phyloP scores from a whole-genome alignment of 2,329 filamentous ascomycete species.

The Cladosporium austrohemisphaericum region DNA sequence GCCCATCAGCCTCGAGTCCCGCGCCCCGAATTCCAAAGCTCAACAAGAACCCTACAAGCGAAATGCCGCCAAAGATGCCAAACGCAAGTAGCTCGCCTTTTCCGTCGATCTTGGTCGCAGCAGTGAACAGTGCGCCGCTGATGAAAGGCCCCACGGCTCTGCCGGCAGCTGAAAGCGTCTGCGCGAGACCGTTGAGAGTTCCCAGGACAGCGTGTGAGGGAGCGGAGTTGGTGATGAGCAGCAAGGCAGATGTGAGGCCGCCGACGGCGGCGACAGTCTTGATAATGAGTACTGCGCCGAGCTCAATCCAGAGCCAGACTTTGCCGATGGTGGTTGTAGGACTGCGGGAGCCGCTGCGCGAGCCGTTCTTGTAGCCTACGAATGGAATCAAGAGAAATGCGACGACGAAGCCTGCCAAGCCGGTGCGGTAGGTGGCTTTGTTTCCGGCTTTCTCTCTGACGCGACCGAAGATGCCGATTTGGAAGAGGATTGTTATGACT shows the following conservation, averaged over 20 bases:
- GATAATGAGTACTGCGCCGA: constrained; percentile 75
- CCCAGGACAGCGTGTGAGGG: constrained; percentile 82
- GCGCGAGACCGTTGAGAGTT: constrained; percentile 86
- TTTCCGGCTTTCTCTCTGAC: constrained; percentile 79
- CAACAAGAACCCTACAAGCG: constrained; percentile 73
- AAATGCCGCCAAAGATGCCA: constrained; percentile 79
- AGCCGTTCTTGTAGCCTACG: constrained; percentile 69
- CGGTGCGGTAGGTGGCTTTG: constrained; percentile 74
- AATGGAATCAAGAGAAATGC: constrained; percentile 87
- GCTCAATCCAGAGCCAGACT: constrained; percentile 70
- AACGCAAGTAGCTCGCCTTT: constrained; percentile 85
- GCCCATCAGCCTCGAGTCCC: constrained; percentile 57
- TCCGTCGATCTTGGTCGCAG: constrained; percentile 66
- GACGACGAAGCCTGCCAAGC: constrained; percentile 73
- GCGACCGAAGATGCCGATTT: constrained; percentile 77
- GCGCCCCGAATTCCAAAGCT: constrained; percentile 72
- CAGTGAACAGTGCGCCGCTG: constrained; percentile 79
- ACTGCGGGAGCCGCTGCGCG: constrained; percentile 43
- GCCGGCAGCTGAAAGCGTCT: constrained; percentile 87
- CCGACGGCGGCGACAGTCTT: constrained; percentile 90
- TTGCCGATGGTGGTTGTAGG: constrained; percentile 56
- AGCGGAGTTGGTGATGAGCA: constrained; percentile 89
- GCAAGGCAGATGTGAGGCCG: constrained; percentile 81
- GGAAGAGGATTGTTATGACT: constrained; percentile 81
- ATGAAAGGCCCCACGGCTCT: constrained; percentile 84